These are phyloP conservation scores for Globisporangium perplexum DNA, from an alignment of 352 stramenopile species.

Conservation along the genomic window DNA sequence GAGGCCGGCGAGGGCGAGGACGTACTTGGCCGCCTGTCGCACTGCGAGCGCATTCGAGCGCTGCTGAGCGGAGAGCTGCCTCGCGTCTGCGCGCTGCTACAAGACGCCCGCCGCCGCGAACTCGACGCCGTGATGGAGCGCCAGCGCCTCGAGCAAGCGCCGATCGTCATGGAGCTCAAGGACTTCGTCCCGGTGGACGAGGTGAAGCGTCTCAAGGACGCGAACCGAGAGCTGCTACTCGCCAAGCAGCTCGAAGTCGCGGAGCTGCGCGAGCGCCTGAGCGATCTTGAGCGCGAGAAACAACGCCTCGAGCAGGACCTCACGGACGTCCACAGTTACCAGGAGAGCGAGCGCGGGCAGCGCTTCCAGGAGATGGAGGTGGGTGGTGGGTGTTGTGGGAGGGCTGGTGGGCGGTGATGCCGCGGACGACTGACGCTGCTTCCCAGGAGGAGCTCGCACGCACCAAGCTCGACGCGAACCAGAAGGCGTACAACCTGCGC, in stretches of 20 bases:
- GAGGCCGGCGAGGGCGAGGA: neutral
- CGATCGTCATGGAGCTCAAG: constrained; percentile 56
- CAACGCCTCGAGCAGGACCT: constrained; percentile 55
- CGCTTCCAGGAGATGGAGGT: constrained; percentile 59
- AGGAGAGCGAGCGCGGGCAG: constrained; percentile 50
- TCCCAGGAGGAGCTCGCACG: constrained; percentile 36
- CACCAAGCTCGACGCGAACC: constrained; percentile 44
- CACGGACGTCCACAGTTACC: constrained; percentile 69
- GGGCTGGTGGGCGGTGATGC: too few species aligned
- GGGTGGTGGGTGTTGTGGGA: too few species aligned
- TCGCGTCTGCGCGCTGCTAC: constrained; percentile 28
- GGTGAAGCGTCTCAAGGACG: constrained; percentile 37
- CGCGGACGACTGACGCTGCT: neutral
- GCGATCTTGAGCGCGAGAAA: constrained; percentile 40
- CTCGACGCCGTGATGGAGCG: constrained; percentile 14
- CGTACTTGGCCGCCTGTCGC: constrained; percentile 28
- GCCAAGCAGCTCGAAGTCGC: constrained; percentile 24
- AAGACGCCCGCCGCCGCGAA: constrained; percentile 12
- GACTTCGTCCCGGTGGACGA: constrained; percentile 64
- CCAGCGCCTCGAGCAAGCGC: constrained; percentile 6
- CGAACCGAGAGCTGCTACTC: constrained; percentile 30
- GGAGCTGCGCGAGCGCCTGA: constrained; percentile 26
- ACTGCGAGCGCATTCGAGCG: constrained; percentile 45
- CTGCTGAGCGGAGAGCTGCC: constrained; percentile 44
- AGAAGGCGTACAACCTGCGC: constrained; percentile 37